These are phyloP conservation scores for Backusella parvicylindrica DNA, from an alignment of 192 early-diverging fungal species.

Conservation along the genomic window DNA sequence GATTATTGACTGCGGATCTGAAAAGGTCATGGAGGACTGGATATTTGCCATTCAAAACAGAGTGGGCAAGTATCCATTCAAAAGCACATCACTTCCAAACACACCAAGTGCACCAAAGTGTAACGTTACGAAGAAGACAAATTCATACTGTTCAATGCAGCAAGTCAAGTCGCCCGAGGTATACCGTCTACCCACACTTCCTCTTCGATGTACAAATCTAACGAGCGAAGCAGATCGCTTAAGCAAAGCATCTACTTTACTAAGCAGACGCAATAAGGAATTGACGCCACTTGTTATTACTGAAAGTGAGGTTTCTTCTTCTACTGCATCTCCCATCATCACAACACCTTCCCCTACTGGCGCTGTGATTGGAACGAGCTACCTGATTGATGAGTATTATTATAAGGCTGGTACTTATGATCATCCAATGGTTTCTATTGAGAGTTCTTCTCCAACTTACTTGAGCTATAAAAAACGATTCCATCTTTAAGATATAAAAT, in stretches of 20 bases:
- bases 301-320: neutral
- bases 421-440: neutral
- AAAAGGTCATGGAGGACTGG: slow-evolving; percentile 9
- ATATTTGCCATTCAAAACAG: slow-evolving; percentile 4
- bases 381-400: neutral
- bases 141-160: neutral
- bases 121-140: neutral
- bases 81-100: neutral
- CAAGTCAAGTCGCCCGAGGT: neutral
- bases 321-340: neutral
- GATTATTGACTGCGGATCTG: slow-evolving; percentile 19
- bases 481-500: neutral
- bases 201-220: slow-evolving; percentile 5
- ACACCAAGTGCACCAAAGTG: neutral
- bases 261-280: neutral
- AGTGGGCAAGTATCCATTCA: neutral
- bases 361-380: neutral
- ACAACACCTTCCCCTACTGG: neutral
- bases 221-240: neutral
- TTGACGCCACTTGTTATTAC: slow-evolving; percentile 1
- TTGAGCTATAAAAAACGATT: slow-evolving; percentile 1
- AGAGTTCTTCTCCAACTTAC: neutral
- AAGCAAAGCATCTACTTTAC: neutral
- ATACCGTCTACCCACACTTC: neutral
- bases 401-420: neutral